Evolutionary conservation across 805 yeast species (phyloP).

Genomic region (Schwanniomyces yamadae): DNA sequence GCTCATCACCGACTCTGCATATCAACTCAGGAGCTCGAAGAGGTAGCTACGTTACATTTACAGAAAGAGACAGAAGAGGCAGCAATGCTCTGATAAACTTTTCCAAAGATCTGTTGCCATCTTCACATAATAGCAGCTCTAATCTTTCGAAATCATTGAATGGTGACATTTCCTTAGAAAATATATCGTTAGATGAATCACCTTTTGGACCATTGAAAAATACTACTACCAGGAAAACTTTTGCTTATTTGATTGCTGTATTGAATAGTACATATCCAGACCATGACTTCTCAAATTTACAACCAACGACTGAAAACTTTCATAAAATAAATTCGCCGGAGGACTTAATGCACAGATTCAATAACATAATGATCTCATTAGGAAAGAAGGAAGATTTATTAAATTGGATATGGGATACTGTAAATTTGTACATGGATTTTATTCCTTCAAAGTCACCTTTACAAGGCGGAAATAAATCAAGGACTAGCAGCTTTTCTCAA

Average conservation of each 20-base stretch:
- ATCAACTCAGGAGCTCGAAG: conserved; percentile 15
- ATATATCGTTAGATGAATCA: conserved; percentile 38
- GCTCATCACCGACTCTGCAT: conserved; percentile 31
- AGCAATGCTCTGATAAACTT: conserved; percentile 26
- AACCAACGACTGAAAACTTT: conserved; percentile 67
- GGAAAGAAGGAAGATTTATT: conserved; percentile 42
- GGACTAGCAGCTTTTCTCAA: conserved; percentile 27
- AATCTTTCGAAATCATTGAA: conserved; percentile 23
- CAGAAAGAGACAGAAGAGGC: conserved; percentile 27
- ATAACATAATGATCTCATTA: conserved; percentile 63
- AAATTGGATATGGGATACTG: conserved; percentile 84
- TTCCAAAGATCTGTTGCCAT: conserved; percentile 15
- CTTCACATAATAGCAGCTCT: conserved; percentile 5
- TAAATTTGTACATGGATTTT: conserved; percentile 79
- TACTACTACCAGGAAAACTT: conserved; percentile 82
- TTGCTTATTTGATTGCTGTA: conserved; percentile 87
- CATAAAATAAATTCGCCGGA: conserved; percentile 35
- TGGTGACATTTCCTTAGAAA: conserved; percentile 15
- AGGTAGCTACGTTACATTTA: conserved; percentile 19
- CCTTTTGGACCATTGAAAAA: conserved; percentile 94
- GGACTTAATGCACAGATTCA: conserved; percentile 63
- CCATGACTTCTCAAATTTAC: conserved; percentile 85
- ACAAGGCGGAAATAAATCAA: conserved; percentile 20
- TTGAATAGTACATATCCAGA: conserved; percentile 93
- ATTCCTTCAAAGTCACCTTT: conserved; percentile 31